A percentile compares a stretch with the other conserved stretches of the same genome.
Evolutionary conservation across 257 asterid species (phyloP).

Genomic region (Buddleja alternifolia): DNA sequence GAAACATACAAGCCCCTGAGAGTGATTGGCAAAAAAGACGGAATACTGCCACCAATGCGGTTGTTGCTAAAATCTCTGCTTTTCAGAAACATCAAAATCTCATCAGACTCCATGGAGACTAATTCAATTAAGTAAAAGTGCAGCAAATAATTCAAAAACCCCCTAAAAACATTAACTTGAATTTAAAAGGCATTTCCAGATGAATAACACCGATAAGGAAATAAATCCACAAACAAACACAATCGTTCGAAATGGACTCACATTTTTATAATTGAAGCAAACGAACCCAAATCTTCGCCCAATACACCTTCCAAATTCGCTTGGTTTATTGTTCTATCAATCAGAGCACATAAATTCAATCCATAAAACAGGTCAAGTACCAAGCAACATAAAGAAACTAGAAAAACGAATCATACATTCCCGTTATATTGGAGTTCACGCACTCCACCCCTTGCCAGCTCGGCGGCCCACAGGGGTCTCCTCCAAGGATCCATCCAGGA

Average conservation of each 20-base stretch:
- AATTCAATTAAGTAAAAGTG: background rate
- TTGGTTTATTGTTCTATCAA: conserved; percentile 58
- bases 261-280: conserved; percentile 71
- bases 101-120: conserved; percentile 13
- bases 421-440: conserved; percentile 73
- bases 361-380: background rate
- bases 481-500: conserved; percentile 83
- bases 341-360: conserved; percentile 4
- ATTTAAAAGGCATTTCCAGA: background rate
- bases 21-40: conserved; percentile 69
- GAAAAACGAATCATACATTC: conserved; percentile 51
- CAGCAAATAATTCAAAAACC: background rate
- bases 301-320: conserved; percentile 71
- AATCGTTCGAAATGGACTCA: conserved; percentile 40
- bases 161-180: background rate
- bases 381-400: background rate
- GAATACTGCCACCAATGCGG: conserved; percentile 84
- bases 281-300: conserved; percentile 57
- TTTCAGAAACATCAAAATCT: conserved; percentile 23
- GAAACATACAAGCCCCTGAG: conserved; percentile 70
- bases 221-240: background rate
- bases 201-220: background rate
- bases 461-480: conserved; percentile 90
- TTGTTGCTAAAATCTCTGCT: conserved; percentile 80
- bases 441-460: conserved; percentile 91